Percentiles rank a stretch among this genome's conserved stretches.
phyloP scores from a whole-genome alignment of 495 filamentous ascomycete genomes.

The Schizothecium vesticola region DNA sequence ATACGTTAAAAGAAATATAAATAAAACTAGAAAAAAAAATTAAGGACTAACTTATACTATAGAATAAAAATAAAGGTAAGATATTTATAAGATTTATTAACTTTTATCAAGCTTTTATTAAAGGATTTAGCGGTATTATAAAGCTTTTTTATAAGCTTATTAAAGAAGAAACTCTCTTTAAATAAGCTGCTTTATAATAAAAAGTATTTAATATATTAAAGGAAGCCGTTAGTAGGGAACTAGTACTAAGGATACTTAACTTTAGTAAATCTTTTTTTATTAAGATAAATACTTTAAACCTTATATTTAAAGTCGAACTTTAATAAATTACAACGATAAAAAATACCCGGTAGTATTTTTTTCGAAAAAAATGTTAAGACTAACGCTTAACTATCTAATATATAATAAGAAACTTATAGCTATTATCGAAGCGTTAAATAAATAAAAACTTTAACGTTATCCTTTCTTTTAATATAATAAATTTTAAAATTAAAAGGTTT shows the following conservation, averaged over 20 bases:
- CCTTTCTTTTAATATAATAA: neutral
- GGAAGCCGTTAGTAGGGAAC: neutral
- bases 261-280: neutral
- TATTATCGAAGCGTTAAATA: slow-evolving; percentile 3
- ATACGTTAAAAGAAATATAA: slow-evolving; percentile 6
- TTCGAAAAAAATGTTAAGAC: slow-evolving; percentile 8
- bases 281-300: too few species aligned
- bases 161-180: slow-evolving; percentile 4
- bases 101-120: slow-evolving; percentile 16
- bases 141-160: neutral
- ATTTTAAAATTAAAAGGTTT: neutral
- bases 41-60: neutral
- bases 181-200: neutral
- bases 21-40: slow-evolving; percentile 1
- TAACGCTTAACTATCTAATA: slow-evolving; percentile 18
- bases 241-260: neutral
- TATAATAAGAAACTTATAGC: slow-evolving; percentile 18
- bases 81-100: slow-evolving; percentile 12
- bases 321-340: neutral
- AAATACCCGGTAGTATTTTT: slow-evolving; percentile 2
- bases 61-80: neutral
- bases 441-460: slow-evolving; percentile 6
- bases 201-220: slow-evolving; percentile 3
- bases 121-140: neutral
- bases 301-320: neutral